Percentiles rank a stretch among this genome's conserved stretches.
Conservation (phyloP, 2,329 filamentous ascomycete species). For the Aspergillus sp. region DNA sequence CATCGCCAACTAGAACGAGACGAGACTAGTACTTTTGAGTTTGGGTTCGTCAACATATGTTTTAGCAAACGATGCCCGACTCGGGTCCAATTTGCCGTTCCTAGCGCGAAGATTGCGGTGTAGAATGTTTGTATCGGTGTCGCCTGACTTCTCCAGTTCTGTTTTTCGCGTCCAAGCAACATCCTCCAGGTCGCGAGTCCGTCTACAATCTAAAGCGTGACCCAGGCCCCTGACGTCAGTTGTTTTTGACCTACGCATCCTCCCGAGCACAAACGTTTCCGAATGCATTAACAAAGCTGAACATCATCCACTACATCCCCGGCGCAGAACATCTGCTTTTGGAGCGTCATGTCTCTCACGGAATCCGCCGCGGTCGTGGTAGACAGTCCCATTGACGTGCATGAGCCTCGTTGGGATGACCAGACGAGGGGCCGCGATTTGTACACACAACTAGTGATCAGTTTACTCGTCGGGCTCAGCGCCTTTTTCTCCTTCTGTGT, state of each 20-base stretch:
- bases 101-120: constrained; percentile 9
- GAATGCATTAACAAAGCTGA: constrained; percentile 20
- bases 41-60: constrained; percentile 16
- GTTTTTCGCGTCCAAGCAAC: background rate
- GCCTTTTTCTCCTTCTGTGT: constrained; percentile 52
- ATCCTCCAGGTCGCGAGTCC: background rate
- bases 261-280: constrained; percentile 8
- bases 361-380: constrained; percentile 29
- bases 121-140: background rate
- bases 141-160: background rate
- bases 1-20: constrained; percentile 1
- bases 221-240: constrained; percentile 30
- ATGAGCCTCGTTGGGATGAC: constrained; percentile 31
- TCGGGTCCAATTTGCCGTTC: constrained; percentile 5
- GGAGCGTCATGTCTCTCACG: constrained; percentile 35
- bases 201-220: constrained; percentile 10
- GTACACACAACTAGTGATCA: constrained; percentile 49
- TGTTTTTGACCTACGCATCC: constrained; percentile 19
- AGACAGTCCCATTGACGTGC: constrained; percentile 23
- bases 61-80: constrained; percentile 11
- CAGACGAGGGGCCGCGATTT: constrained; percentile 41
- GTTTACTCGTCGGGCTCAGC: constrained; percentile 43
- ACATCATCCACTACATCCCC: background rate
- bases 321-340: background rate
- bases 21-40: constrained; percentile 13